Evolutionary conservation across 805 yeast species (phyloP).

Genomic region (Phaffomyces opuntiae): DNA sequence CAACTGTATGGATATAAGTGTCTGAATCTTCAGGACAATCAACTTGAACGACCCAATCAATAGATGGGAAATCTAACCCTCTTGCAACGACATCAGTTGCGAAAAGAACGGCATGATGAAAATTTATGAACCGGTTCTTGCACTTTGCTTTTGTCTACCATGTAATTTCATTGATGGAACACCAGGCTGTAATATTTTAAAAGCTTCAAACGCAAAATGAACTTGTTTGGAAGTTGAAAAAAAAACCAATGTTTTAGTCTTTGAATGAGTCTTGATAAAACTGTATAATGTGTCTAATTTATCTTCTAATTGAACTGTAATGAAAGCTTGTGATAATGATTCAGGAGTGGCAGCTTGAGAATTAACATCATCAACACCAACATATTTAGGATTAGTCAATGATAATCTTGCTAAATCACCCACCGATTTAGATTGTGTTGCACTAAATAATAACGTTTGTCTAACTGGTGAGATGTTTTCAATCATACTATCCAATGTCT

Average conservation of each 20-base stretch:
- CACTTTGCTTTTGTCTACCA: conserved; percentile 78
- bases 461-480: conserved; percentile 78
- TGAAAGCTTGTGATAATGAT: conserved; percentile 75
- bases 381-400: conserved; percentile 87
- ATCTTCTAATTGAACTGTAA: conserved; percentile 64
- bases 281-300: conserved; percentile 78
- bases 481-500: conserved; percentile 62
- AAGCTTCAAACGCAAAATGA: conserved; percentile 30
- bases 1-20: conserved; percentile 88
- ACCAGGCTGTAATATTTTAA: conserved; percentile 28
- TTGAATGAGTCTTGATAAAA: conserved; percentile 61
- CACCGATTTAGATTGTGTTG: conserved; percentile 86
- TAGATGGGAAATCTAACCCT: conserved; percentile 93
- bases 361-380: conserved; percentile 67
- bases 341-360: conserved; percentile 74
- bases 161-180: conserved; percentile 60
- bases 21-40: conserved; percentile 95
- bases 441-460: conserved; percentile 89
- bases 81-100: conserved; percentile 98
- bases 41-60: conserved; percentile 83
- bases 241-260: conserved; percentile 81
- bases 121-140: conserved; percentile 65
- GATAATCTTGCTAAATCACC: conserved; percentile 80
- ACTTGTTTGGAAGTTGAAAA: conserved; percentile 56
- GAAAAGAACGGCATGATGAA: conserved; percentile 55